These are phyloP conservation scores for Leccinum subgranulosum DNA, from an alignment of 768 basidiomycete genomes.

Conservation along the genomic window DNA sequence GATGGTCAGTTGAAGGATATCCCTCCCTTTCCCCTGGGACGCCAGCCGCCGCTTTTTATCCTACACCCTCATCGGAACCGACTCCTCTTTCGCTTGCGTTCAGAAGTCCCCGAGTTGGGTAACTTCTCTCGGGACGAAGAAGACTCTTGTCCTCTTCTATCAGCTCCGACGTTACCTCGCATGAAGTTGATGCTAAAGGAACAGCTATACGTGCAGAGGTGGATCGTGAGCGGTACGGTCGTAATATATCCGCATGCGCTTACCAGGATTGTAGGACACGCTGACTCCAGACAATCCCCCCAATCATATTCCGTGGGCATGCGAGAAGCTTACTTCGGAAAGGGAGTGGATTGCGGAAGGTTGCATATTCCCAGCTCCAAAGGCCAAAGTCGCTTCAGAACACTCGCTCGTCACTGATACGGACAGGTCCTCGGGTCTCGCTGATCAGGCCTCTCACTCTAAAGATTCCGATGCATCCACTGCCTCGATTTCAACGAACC, in stretches of 20 bases:
- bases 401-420: neutral
- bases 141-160: constrained; percentile 13
- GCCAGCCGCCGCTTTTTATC: constrained; percentile 28
- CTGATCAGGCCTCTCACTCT: constrained; percentile 1
- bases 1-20: constrained; percentile 18
- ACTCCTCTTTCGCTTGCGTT: constrained; percentile 22
- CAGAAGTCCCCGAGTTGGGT: constrained; percentile 18
- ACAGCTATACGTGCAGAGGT: constrained; percentile 31
- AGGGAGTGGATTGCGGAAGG: constrained; percentile 31
- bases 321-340: constrained; percentile 17
- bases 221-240: constrained; percentile 30
- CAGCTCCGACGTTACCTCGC: constrained; percentile 35
- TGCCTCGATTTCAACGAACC: neutral
- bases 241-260: constrained; percentile 1
- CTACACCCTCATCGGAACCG: constrained; percentile 21
- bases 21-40: constrained; percentile 32
- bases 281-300: constrained; percentile 22
- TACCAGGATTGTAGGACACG: constrained; percentile 16
- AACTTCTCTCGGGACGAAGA: constrained; percentile 20
- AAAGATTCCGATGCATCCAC: constrained; percentile 7
- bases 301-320: constrained; percentile 29
- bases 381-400: constrained; percentile 3
- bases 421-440: neutral
- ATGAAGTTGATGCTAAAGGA: constrained; percentile 35
- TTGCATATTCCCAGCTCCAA: constrained; percentile 25